Base-by-base conservation (phyloP, 2,329 filamentous ascomycete species). In the Arthroderma sp. region DNA sequence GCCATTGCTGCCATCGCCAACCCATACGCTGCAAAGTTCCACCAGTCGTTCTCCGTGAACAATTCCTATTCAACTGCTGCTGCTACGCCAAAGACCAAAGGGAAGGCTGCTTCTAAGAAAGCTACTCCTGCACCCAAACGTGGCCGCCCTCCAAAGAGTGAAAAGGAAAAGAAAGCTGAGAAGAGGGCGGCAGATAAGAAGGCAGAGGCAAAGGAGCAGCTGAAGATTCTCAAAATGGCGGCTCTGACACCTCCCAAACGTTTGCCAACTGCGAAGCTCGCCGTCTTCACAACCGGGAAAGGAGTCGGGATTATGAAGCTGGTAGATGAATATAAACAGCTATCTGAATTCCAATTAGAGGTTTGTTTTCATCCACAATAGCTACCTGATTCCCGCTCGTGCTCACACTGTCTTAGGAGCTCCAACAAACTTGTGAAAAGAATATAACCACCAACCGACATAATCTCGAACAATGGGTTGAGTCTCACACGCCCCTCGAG, bases 401-500 rank as follows among this genome's bases (percentile, higher is more conserved):
- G 11, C 37, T 54, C 33, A 33, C 15, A 2, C 4, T 39, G 23
- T 54, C n/a, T 4, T 38, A 38, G 31, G 56, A 31, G 11, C 25
- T 28, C 11, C 19, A 8, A 85, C 82, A 74, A 74, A 63, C 79
- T 78, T 78, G 77, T 54, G 74, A 73, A 57, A 65, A 77, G 59
- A 76, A 74, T 62, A 75, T 67, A 19, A 73, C 70, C 41, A 68
- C 71, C 13, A 77, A 76, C 54, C 62, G 67, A 19, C 69, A 70
- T 19, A 72, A 71, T 13, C 78, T 77, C 65, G 71, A 77, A 31
- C 66, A 74, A 59, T 87, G 81, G 80, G 67, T 86, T 19, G 67
- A 76, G 33, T 70, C 68, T 2, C 69, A 83, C 64, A 80, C 79
- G 1, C 77, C 80, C 8, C 71, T 79, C 4, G 67, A 84, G 64